Percentiles rank a stretch among this genome's conserved stretches.
These are phyloP conservation scores for Hypoxylon sp. DNA, from an alignment of 2,329 filamentous ascomycete species.

Conservation along the genomic window DNA sequence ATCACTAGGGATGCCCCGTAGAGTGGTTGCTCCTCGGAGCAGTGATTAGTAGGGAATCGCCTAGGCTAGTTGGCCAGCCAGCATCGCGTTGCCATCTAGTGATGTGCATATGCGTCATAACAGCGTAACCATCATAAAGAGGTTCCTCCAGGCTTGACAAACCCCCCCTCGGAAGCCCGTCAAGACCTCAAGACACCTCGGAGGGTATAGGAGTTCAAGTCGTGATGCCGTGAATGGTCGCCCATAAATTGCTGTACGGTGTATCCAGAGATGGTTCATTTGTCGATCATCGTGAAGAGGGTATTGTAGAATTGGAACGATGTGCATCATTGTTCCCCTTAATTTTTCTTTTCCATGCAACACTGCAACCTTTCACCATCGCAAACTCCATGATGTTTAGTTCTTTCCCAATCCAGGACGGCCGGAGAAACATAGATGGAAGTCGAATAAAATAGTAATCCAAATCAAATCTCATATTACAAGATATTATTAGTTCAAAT, in stretches of 20 bases:
- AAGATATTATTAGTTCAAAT: conserved; percentile 49
- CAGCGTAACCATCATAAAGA: conserved; percentile 56
- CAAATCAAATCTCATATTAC: conserved; percentile 52
- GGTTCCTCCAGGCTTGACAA: conserved; percentile 45
- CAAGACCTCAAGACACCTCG: conserved; percentile 48
- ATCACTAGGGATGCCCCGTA: conserved; percentile 40
- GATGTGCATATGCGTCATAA: conserved; percentile 56
- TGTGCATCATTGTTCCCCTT: conserved; percentile 42
- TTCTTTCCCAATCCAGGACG: conserved; percentile 45
- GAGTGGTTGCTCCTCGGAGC: conserved; percentile 43
- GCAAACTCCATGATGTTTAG: conserved; percentile 44
- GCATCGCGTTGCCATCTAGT: conserved; percentile 51
- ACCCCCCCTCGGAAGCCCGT: conserved; percentile 39
- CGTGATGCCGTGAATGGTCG: conserved; percentile 56
- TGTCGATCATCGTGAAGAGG: conserved; percentile 52
- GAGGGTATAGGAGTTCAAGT: conserved; percentile 54
- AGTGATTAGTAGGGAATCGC: conserved; percentile 48
- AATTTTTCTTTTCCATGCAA: conserved; percentile 40
- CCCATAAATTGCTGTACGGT: conserved; percentile 55
- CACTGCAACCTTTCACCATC: conserved; percentile 44
- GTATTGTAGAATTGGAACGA: conserved; percentile 49
- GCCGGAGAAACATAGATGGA: conserved; percentile 35
- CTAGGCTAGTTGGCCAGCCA: conserved; percentile 43
- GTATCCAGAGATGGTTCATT: conserved; percentile 53
- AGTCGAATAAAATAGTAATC: conserved; percentile 42